Evolutionary conservation across 2,329 filamentous ascomycete species (phyloP), one percentile per base, ranked within the genome.

Genomic region (Ophiostoma himal-ulmi): DNA sequence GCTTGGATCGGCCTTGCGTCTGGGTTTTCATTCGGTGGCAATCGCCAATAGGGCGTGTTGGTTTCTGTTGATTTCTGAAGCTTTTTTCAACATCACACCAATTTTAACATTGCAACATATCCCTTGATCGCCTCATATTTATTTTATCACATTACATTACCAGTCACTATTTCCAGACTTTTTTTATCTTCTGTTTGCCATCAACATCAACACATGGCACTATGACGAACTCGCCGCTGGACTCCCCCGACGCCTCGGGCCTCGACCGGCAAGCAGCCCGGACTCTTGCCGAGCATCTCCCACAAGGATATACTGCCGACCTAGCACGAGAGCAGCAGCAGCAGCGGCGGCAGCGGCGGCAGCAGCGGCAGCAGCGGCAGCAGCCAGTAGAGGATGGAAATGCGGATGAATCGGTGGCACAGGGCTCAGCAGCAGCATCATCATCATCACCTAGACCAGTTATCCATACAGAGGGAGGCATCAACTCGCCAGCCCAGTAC

Each of bases 211-310:
- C 68, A n/a, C 37, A 69, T 72, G 69, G 71, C 52, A 71, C 41
- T 30, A 74, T 74, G 65, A 57, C 67, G 1, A 36, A 68, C 72
- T 34, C 71, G 71, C 14, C 70, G 65, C 62, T 39, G 1, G 72
- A 71, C 26, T 69, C 68, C 22, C 36, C 70, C 1, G 60, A 34
- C 17, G n/a, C 10, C 44, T 6, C 60, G 69, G 65, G 67, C 64
- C 67, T 68, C 13, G 74, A 75, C n/a, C 34, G 34, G 14, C 70
- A 70, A 5, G 70, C 67, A 1, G 74, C 73, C 0, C 67, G 67
- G 17, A 76, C 78, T 5, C 75, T 79, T 1, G 75, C 76, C 13
- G 77, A 78, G 57, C 78, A 79, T 39, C 75, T 79, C 1, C 78
- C 78, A 0, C 44, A 77, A 1, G 78, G 78, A 44, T 79, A 77